Evolutionary conservation across 352 stramenopile species (phyloP).

Genomic region (Pythium sp.): DNA sequence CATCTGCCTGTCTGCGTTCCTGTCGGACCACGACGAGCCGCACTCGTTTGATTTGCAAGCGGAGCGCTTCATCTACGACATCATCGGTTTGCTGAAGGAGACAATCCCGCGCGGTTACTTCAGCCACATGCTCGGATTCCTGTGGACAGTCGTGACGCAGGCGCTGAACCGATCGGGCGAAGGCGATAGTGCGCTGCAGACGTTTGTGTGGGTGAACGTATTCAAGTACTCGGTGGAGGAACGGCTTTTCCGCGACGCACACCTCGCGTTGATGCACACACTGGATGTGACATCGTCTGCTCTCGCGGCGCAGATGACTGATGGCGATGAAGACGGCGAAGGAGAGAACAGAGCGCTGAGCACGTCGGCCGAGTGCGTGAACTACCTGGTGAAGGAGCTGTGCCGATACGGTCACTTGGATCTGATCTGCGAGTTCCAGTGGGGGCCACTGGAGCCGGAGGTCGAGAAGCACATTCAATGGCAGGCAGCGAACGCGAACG

Average conservation of each 20-base stretch:
- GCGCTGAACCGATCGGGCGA: slow-evolving; percentile 36
- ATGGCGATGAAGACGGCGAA: slow-evolving; percentile 13
- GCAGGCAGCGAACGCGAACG: slow-evolving; percentile 67
- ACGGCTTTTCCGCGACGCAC: slow-evolving; percentile 53
- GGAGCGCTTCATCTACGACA: slow-evolving; percentile 65
- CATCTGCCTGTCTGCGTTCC: slow-evolving; percentile 63
- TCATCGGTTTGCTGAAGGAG: slow-evolving; percentile 64
- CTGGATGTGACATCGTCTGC: slow-evolving; percentile 37
- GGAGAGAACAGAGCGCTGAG: slow-evolving; percentile 19
- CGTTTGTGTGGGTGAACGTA: slow-evolving; percentile 81
- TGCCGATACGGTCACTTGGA: slow-evolving; percentile 64
- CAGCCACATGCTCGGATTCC: slow-evolving; percentile 52
- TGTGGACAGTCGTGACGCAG: slow-evolving; percentile 67
- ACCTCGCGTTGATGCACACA: slow-evolving; percentile 72
- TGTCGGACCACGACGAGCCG: slow-evolving; percentile 34
- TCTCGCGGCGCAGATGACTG: slow-evolving; percentile 4
- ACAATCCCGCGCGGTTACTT: slow-evolving; percentile 57
- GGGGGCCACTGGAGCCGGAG: slow-evolving; percentile 49
- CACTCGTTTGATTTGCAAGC: slow-evolving; percentile 23
- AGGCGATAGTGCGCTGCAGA: slow-evolving; percentile 43
- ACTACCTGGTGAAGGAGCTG: slow-evolving; percentile 72
- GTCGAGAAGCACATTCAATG: slow-evolving; percentile 74
- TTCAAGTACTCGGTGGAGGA: slow-evolving; percentile 81
- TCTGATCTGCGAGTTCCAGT: slow-evolving; percentile 72
- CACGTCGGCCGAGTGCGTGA: slow-evolving; percentile 65